Conservation (phyloP, 78 protist species). For the Speleostelium caveatum region DNA sequence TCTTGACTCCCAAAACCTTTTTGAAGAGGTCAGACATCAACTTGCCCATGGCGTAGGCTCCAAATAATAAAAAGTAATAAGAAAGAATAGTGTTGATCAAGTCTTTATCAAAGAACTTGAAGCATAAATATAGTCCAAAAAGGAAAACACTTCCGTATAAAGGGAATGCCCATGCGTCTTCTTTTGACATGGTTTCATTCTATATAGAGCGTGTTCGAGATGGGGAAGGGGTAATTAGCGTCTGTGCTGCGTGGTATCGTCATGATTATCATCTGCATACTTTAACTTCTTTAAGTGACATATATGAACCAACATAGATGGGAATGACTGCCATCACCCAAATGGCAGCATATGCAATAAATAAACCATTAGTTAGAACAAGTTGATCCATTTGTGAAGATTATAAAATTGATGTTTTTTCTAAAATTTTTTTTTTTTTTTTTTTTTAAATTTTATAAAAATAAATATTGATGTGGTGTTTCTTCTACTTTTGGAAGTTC, state of each 20-base stretch:
- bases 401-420: too few relatives aligned
- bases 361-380: slow-evolving; percentile 41
- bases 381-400: slow-evolving; percentile 4
- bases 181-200: slow-evolving; percentile 71
- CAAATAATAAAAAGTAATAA: slow-evolving; percentile 77
- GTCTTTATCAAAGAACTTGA: slow-evolving; percentile 84
- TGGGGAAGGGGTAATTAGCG: not conserved
- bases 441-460: not conserved
- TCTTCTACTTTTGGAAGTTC: not conserved
- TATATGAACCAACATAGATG: slow-evolving; percentile 77
- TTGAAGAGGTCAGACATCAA: not conserved
- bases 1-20: not conserved
- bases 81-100: slow-evolving; percentile 66
- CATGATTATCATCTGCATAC: slow-evolving; percentile 11
- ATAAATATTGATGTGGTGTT: not conserved
- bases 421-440: not conserved
- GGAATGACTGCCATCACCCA: slow-evolving; percentile 83
- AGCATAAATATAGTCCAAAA: slow-evolving; percentile 76
- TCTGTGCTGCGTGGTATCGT: not conserved
- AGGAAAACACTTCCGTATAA: slow-evolving; percentile 81
- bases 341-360: slow-evolving; percentile 73
- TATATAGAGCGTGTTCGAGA: not conserved
- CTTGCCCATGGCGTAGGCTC: slow-evolving; percentile 58
- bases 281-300: slow-evolving; percentile 72
- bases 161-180: slow-evolving; percentile 92